Base-by-base conservation (phyloP, 768 basidiomycete species). In the Pulveroboletus sp. region DNA sequence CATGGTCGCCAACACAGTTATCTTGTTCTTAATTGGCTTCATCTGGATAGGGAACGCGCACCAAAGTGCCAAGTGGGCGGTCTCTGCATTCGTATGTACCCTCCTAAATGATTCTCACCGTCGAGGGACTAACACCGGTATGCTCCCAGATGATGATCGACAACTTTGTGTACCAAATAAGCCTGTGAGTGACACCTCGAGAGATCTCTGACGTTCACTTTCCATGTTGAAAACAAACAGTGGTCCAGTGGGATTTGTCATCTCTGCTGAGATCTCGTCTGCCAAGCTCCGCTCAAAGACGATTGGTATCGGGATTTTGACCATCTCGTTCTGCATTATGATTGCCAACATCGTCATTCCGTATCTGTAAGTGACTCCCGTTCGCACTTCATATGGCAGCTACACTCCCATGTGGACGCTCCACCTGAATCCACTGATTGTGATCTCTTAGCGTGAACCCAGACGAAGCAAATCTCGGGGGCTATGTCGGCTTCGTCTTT, bases 201-300 rank as follows among this genome's bases (percentile, higher is more conserved):
- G 2, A 1, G 5, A 11, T 18, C n/a, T 28, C 17, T 11, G 26
- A 36, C 7, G 24, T 24, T 51, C 14, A 51, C 9, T 3, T 18
- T 12, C 3, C 10, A 2, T 26, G 10, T 12, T 24, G 32, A 50
- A 43, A 39, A 33, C 6, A n/a, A 5, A 32, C 50, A 65, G 64
- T 7, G 65, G 65, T 1, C 64, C 64, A 11, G 36, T 67, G 6
- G 63, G 50, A 21, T 67, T 57, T 18, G 63, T 65, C 46, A 60
- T 62, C 39, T 67, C 62, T 46, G 55, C 60, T 2, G 65, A 65
- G 37, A 53, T 65, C 28, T 65, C 65, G 12, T 64, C 65, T 12
- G 56, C 64, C 31, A 65, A 65, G 47, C 53, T 67, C 11, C 60
- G 65, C 28, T 67, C 64, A 14, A 65, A 63, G 50, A 67, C 63